Evolutionary conservation across 2,329 filamentous ascomycete genomes (phyloP), one percentile per base, ranked within the genome.

Genomic region (Exophiala calicioides): DNA sequence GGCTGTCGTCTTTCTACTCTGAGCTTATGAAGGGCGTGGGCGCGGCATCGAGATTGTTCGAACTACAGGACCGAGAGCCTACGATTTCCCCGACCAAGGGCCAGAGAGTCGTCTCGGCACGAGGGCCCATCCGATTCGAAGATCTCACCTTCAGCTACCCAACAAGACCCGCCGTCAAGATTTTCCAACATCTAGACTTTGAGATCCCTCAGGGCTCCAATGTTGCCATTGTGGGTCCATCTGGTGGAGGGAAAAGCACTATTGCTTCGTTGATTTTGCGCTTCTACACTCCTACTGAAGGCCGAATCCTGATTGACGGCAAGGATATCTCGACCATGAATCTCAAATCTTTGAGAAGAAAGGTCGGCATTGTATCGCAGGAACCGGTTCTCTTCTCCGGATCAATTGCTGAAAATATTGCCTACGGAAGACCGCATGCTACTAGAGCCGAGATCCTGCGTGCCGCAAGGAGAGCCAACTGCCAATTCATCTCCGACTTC

Each of bases 11-110:
- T 46, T 98, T 98, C 71, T 98, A 96, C 69, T 95, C 90, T 0
- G 93, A 98, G 65, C 77, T 98, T 52, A 98, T 98, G 93, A 98
- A 98, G 68, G 94, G 94, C 31, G 91, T 95, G 3, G 93, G 94
- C 61, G 93, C 93, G 31, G 93, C 93, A n/a, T 95, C 86, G 62
- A 86, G 93, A 50, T 76, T 98, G 1, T 98, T 98, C 62, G 93
- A 98, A 64, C 79, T 98, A 4, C 90, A 97, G 65, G 93, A 98
- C 66, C 84, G 93, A 53, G 76, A 88, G 48, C 87, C 90, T 0
- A 85, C 83, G 2, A 94, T 97, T 52, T 85, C 85, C n/a, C 82
- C 90, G 15, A 98, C 94, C 0, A 82, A 85, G 41, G 93, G 93
- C 54, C 65, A 76, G 21, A 85, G 82, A 50, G 90, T 98, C 21